Percentiles rank a stretch among this genome's conserved stretches.
Evolutionary conservation across 2,329 filamentous ascomycete species (phyloP).

Genomic region (Leptographium wingfieldii): DNA sequence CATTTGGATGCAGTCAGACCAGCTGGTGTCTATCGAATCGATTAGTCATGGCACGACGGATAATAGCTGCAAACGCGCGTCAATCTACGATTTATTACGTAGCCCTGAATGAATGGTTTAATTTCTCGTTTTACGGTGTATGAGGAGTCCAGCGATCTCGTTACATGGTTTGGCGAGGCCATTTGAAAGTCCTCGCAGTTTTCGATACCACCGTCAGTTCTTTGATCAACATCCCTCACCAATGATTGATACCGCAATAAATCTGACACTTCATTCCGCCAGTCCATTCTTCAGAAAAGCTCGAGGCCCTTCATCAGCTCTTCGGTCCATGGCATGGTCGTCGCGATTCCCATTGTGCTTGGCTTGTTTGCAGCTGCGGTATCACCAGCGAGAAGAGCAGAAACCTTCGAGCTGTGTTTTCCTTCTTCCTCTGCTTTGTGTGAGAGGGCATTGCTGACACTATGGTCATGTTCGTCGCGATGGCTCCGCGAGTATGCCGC

Average conservation of each 20-base stretch:
- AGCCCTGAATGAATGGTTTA: too few species aligned
- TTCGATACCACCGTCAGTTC: too few species aligned
- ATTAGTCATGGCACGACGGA: not conserved
- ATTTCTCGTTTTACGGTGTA: too few species aligned
- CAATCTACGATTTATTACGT: too few species aligned
- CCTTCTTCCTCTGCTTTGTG: not conserved
- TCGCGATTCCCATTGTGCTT: too few species aligned
- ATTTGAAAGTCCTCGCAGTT: too few species aligned
- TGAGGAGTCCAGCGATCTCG: too few species aligned
- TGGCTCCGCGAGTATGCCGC: constrained; percentile 5
- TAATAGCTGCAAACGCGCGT: not conserved
- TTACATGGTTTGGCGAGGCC: too few species aligned
- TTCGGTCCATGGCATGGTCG: constrained; percentile 4
- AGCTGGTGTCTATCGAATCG: not conserved
- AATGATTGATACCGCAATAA: not conserved
- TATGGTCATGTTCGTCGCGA: too few species aligned
- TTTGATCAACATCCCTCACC: not conserved
- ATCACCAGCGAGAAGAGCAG: not conserved
- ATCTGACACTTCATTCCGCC: not conserved
- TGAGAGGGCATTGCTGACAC: not conserved
- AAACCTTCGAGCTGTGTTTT: not conserved
- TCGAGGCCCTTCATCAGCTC: constrained; percentile 8
- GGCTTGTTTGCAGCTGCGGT: too few species aligned
- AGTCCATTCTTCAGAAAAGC: not conserved
- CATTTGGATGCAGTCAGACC: not conserved